Evolutionary conservation across 1,284 basidiomycete genomes (phyloP).

Genomic region (Boletellus dicymbophilus): DNA sequence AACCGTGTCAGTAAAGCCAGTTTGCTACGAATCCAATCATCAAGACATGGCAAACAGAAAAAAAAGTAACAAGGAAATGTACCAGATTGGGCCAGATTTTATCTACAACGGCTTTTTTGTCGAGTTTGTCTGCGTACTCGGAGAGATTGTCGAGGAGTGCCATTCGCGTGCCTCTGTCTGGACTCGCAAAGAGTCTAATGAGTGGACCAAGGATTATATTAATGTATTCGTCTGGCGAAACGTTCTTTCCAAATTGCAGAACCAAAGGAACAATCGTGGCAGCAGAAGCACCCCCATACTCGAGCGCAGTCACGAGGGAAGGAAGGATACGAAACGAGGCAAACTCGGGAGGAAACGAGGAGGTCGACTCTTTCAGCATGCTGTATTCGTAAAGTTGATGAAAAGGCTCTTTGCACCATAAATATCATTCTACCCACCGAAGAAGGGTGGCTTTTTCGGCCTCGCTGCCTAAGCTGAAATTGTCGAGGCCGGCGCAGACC

Average conservation of each 20-base stretch:
- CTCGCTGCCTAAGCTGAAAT: conserved; percentile 85
- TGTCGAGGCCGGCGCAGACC: conserved; percentile 85
- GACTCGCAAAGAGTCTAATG: conserved; percentile 81
- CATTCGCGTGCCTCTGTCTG: conserved; percentile 94
- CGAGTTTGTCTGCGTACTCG: conserved; percentile 86
- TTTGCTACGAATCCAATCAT: conserved; percentile 57
- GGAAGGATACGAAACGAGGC: conserved; percentile 87
- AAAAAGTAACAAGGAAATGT: conserved; percentile 23
- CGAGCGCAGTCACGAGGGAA: conserved; percentile 81
- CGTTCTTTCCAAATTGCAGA: conserved; percentile 75
- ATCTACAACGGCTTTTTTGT: conserved; percentile 82
- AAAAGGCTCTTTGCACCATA: not conserved
- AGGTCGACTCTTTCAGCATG: conserved; percentile 76
- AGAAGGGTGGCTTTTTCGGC: conserved; percentile 79
- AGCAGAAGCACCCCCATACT: conserved; percentile 83
- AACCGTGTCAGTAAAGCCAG: conserved; percentile 94
- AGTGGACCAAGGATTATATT: conserved; percentile 76
- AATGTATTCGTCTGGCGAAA: conserved; percentile 73
- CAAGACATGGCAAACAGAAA: not conserved
- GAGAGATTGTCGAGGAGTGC: conserved; percentile 86
- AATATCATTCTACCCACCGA: conserved; percentile 43
- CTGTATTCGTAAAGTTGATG: conserved; percentile 38
- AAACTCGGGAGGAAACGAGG: conserved; percentile 88
- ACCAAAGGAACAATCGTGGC: conserved; percentile 82
- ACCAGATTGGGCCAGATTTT: conserved; percentile 95